Evolutionary conservation across 148 eudicot genomes (phyloP), one percentile per base, ranked within the genome.

Genomic region (Nepenthes gracilis): DNA sequence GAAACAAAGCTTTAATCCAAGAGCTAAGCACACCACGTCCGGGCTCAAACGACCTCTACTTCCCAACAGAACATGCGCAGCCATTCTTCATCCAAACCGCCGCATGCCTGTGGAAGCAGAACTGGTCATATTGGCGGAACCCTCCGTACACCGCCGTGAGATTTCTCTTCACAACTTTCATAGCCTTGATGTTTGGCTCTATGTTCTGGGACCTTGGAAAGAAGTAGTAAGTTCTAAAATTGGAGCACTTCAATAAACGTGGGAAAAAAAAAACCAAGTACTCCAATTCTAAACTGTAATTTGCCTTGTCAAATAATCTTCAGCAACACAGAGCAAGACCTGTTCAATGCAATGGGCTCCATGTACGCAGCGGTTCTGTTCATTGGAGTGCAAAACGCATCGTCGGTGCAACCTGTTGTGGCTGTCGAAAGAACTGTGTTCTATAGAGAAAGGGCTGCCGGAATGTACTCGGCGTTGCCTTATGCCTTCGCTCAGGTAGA

Each of bases 271-370:
- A n/a, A n/a, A n/a, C n/a, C n/a, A n/a, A n/a, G n/a, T n/a, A n/a
- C n/a, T n/a, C n/a, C n/a, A n/a, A n/a, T n/a, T n/a, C 35, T 23
- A 2, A 35, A 33, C 33, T 35, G 9, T 9, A 55, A 55, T 35
- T 2, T 35, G n/a, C 35, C 2, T 2, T 12, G 35, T 12, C 2
- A 53, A 8, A 48, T 53, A 35, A 11, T 52, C 43, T 4, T 4
- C 49, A 64, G 67, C 51, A 43, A 64, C 40, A 64, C 67, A 2
- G 10, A 15, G 33, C 54, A 43, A 47, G 68, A 55, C 47, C 14
- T 65, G 43, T 65, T 65, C 54, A 65, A 65, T 43, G 58, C 68
- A 47, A 65, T 65, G 68, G 68, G 68, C 45, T 65, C 60, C 33
- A 65, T 65, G 53, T 65, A 65, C 51, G 68, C 58, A 40, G 68